Percentiles rank a stretch among this genome's conserved stretches.
phyloP scores from a whole-genome alignment of 805 yeast species.

The Suhomyces sp. region DNA sequence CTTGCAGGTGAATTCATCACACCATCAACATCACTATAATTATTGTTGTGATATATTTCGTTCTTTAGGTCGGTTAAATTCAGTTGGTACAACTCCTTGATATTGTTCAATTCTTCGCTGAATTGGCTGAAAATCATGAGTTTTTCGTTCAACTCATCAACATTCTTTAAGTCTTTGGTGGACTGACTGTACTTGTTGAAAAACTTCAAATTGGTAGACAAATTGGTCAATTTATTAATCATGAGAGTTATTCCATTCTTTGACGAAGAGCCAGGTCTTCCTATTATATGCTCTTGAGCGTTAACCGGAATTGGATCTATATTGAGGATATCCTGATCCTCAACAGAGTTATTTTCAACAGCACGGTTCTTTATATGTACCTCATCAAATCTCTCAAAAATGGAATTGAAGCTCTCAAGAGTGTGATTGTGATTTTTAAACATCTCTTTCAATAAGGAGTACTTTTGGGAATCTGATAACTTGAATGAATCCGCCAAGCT shows the following conservation, averaged over 20 bases:
- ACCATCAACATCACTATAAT: neutral
- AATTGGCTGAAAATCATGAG: conserved; percentile 36
- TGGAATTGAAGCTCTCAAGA: conserved; percentile 17
- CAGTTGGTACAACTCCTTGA: conserved; percentile 30
- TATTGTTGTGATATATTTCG: conserved; percentile 12
- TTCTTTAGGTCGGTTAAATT: conserved; percentile 25
- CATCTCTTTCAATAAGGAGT: conserved; percentile 15
- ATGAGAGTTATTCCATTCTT: conserved; percentile 18
- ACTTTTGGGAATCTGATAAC: conserved; percentile 12
- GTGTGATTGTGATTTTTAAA: conserved; percentile 23
- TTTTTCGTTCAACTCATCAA: conserved; percentile 36
- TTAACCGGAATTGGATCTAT: neutral
- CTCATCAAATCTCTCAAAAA: conserved; percentile 28
- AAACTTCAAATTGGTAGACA: conserved; percentile 34
- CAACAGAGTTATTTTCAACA: conserved; percentile 1
- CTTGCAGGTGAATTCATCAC: conserved; percentile 7
- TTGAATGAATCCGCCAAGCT: neutral
- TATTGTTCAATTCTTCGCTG: conserved; percentile 25
- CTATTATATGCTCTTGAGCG: neutral
- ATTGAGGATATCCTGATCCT: conserved; percentile 17
- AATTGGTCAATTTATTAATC: conserved; percentile 27
- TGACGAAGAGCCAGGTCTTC: neutral
- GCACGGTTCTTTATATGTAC: neutral
- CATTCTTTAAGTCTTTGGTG: conserved; percentile 19
- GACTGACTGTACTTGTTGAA: conserved; percentile 38